These are phyloP conservation scores for Umbellularia californica DNA, from an alignment of 164 flowering plant species.

Conservation along the genomic window DNA sequence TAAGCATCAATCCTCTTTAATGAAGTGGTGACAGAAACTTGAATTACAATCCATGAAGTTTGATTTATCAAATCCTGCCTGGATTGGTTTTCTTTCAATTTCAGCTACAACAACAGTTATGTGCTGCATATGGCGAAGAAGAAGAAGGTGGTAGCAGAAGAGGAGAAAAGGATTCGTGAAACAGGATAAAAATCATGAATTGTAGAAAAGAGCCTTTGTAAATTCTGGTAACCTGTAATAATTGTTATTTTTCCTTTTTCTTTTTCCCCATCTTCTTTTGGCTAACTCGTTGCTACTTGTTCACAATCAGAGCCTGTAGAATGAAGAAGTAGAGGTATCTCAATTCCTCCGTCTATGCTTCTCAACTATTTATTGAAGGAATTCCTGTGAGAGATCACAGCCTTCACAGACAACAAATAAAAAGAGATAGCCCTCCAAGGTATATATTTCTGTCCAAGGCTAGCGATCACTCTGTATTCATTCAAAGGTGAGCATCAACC, in stretches of 20 bases:
- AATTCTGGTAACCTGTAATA: constrained; percentile 10
- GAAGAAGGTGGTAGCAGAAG: constrained; percentile 14
- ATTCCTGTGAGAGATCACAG: constrained; percentile 1
- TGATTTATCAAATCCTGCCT: neutral
- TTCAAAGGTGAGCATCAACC: neutral
- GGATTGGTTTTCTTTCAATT: constrained; percentile 5
- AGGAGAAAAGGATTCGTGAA: constrained; percentile 8
- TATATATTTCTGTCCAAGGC: neutral
- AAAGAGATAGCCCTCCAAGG: neutral
- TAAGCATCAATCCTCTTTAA: too few relatives aligned
- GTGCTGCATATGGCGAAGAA: constrained; percentile 28
- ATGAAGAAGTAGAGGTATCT: constrained; percentile 13
- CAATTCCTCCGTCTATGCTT: constrained; percentile 7
- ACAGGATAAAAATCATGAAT: constrained; percentile 1
- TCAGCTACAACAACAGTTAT: constrained; percentile 71
- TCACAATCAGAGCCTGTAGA: constrained; percentile 5
- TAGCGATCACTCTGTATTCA: neutral
- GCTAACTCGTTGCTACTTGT: neutral
- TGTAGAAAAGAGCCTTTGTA: constrained; percentile 8
- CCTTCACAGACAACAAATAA: constrained; percentile 8
- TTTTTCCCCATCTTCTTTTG: neutral
- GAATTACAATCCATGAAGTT: neutral
- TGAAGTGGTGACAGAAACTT: too few relatives aligned
- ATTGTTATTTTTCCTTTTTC: neutral
- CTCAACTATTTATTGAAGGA: constrained; percentile 11